Base-by-base conservation (phyloP, 2,329 filamentous ascomycete genomes). In the Fusarium ramigenum region DNA sequence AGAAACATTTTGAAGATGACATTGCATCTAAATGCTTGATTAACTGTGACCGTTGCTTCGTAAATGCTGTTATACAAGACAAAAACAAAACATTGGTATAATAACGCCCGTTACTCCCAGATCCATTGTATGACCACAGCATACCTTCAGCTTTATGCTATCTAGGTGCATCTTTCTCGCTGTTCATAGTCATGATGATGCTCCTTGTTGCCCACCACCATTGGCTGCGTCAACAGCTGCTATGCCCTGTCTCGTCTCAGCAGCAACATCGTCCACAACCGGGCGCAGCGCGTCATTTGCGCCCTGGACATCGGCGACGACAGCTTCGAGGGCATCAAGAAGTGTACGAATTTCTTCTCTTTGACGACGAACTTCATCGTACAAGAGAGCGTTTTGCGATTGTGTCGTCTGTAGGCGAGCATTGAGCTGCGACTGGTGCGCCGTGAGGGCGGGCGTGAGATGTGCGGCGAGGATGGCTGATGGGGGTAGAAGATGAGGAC, bases 401-500 rank as follows among this genome's bases (percentile, higher is more conserved):
- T 91, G 88, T 47, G 84, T 84, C 28, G 87, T 89, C 76, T 88
- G 87, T 39, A 92, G 82, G 52, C 83, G 84, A 14, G 88, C 88
- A 77, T 89, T 89, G 69, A 92, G 85, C 74, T 87, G 86, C 5
- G 85, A 85, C 61, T 87, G 86, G 77, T 90, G 88, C 21, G 84
- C 80, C 6, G 83, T 82, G 9, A 90, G 84, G 58, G 87, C 83
- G 2, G 88, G 87, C 10, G 83, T 79, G 30, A 91, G 82, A 79
- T 91, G 89, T 4, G 89, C 89, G 21, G 83, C 80, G 28, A 91
- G 82, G 43, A 92, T 82, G 7, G 83, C 80, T 7, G 83, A 78
- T 1, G 90, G 85, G 2, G 89, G 87, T 4, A 91, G 84, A 36
- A 87, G 84, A 74, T 92, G 89, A 5, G 89, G 89, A 34, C 86